Evolutionary conservation across 2,329 filamentous ascomycete genomes (phyloP).

Genomic region (Zasmidium citrigriseum): DNA sequence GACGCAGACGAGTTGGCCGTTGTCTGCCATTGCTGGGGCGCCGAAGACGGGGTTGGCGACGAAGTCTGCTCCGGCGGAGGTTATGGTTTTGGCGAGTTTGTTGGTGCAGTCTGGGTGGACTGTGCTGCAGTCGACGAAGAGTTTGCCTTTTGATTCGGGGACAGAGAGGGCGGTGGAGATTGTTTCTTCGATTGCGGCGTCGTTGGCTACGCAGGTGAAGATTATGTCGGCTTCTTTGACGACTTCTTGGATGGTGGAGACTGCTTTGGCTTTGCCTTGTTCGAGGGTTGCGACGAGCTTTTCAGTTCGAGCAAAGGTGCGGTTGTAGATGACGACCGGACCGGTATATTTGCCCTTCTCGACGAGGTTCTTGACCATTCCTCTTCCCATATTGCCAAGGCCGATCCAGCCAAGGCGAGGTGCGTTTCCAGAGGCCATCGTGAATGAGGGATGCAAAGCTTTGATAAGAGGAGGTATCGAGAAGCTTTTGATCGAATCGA

Average conservation of each 20-base stretch:
- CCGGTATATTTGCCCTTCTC: conserved; percentile 71
- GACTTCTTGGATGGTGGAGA: conserved; percentile 64
- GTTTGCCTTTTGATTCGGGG: conserved; percentile 69
- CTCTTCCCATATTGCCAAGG: conserved; percentile 84
- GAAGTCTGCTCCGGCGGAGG: conserved; percentile 67
- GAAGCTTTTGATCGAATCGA: background rate
- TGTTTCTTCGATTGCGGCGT: conserved; percentile 67
- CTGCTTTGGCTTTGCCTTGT: conserved; percentile 63
- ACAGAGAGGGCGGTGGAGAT: conserved; percentile 58
- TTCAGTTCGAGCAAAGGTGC: conserved; percentile 66
- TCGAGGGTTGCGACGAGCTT: conserved; percentile 65
- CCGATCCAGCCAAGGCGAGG: conserved; percentile 72
- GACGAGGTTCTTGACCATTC: conserved; percentile 81
- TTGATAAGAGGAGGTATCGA: background rate
- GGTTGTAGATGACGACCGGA: conserved; percentile 79
- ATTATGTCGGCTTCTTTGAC: conserved; percentile 72
- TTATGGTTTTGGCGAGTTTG: conserved; percentile 60
- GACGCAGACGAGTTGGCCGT: conserved; percentile 71
- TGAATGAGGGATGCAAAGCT: background rate
- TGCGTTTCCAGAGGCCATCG: conserved; percentile 10
- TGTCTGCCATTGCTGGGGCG: conserved; percentile 68
- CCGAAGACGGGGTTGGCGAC: conserved; percentile 76
- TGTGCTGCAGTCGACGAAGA: conserved; percentile 86
- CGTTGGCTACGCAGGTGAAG: conserved; percentile 79
- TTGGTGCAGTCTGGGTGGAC: conserved; percentile 81